Evolutionary conservation across 2,329 filamentous ascomycete species (phyloP).

Genomic region (Colletotrichum tropicale): DNA sequence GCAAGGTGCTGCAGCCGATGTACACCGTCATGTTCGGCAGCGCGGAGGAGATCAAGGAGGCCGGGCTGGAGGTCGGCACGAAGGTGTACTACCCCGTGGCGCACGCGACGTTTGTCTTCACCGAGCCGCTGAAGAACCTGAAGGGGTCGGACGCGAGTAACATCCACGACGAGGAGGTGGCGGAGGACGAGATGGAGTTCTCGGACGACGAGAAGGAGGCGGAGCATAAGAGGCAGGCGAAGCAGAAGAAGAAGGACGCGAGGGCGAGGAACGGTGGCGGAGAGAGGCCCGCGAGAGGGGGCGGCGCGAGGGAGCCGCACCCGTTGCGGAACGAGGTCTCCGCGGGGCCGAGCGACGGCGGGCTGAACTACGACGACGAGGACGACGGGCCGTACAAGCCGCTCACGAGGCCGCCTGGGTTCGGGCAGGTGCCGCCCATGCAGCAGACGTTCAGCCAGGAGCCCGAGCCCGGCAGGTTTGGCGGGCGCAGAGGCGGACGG

Average conservation of each 20-base stretch:
- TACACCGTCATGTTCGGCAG: slow-evolving; percentile 83
- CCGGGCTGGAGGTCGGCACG: slow-evolving; percentile 71
- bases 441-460: slow-evolving; percentile 50
- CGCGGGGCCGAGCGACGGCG: slow-evolving; percentile 37
- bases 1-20: slow-evolving; percentile 82
- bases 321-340: slow-evolving; percentile 44
- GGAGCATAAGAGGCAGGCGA: slow-evolving; percentile 74
- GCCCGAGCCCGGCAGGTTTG: slow-evolving; percentile 31
- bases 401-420: slow-evolving; percentile 69
- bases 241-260: slow-evolving; percentile 66
- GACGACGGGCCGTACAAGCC: slow-evolving; percentile 75
- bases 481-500: slow-evolving; percentile 42
- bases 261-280: slow-evolving; percentile 39
- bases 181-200: slow-evolving; percentile 88
- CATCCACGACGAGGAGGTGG: slow-evolving; percentile 89
- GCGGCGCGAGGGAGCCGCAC: slow-evolving; percentile 39
- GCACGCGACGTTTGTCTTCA: slow-evolving; percentile 86
- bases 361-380: slow-evolving; percentile 71
- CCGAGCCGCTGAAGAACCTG: slow-evolving; percentile 74
- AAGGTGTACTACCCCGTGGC: slow-evolving; percentile 80
- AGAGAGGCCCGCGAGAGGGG: slow-evolving; percentile 30
- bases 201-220: slow-evolving; percentile 96
- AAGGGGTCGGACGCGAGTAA: slow-evolving; percentile 97
- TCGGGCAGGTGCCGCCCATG: slow-evolving; percentile 53
- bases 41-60: slow-evolving; percentile 68